A percentile compares a stretch with the other conserved stretches of the same genome.
phyloP scores from a whole-genome alignment of 164 flowering plant genomes.

The Umbilicus rupestris region DNA sequence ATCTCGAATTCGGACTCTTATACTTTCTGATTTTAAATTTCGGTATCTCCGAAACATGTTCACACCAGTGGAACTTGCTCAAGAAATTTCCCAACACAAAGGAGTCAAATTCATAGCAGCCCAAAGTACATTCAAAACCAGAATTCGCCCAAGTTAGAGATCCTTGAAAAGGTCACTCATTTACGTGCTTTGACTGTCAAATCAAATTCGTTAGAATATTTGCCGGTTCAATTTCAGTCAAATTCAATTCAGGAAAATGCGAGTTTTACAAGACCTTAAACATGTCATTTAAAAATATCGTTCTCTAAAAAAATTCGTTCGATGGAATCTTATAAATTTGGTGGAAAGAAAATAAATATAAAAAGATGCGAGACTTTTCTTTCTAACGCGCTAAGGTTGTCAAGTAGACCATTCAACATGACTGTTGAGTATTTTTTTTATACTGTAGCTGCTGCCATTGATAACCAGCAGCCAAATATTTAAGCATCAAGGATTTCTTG shows the following conservation, averaged over 20 bases:
- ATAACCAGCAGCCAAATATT: background rate
- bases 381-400: background rate
- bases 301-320: too few species aligned
- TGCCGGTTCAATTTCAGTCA: too few species aligned
- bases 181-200: background rate
- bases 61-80: background rate
- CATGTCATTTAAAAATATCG: too few species aligned
- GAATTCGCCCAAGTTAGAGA: background rate
- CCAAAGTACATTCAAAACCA: slow-evolving; percentile 1
- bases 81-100: background rate
- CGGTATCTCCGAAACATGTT: background rate
- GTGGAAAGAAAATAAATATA: background rate
- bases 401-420: slow-evolving; percentile 2
- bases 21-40: background rate
- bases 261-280: too few species aligned
- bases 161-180: background rate
- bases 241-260: too few species aligned
- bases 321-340: too few species aligned
- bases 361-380: background rate
- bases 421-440: background rate
- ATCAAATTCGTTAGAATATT: background rate
- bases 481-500: background rate
- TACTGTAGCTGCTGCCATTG: background rate
- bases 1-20: too few species aligned
- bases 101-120: background rate